phyloP scores from a whole-genome alignment of 306 rosid species.

The Cicer arietinum region DNA sequence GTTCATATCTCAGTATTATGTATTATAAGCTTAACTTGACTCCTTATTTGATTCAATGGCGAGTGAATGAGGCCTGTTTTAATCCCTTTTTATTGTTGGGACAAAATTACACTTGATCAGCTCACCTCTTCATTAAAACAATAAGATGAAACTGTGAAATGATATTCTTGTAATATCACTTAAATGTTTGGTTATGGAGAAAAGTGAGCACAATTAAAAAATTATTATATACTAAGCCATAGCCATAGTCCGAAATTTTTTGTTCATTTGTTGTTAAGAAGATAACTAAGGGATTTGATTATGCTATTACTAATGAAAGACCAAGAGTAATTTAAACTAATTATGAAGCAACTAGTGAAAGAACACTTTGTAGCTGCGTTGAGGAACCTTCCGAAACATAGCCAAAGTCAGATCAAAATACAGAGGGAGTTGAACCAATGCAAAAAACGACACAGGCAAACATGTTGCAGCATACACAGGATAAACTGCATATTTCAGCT shows the following conservation, averaged over 20 bases:
- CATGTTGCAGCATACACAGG: conserved; percentile 52
- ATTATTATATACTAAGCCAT: neutral
- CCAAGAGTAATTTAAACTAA: conserved; percentile 18
- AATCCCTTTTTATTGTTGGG: no score
- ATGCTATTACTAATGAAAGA: neutral
- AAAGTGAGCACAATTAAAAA: neutral
- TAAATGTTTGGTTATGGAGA: no score
- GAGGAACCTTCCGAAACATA: conserved; percentile 53
- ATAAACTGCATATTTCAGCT: conserved; percentile 44
- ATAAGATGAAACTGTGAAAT: no score
- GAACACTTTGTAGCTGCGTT: conserved; percentile 51
- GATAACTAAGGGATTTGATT: conserved; percentile 1
- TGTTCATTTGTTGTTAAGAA: neutral
- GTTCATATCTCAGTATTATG: neutral
- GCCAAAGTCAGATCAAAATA: conserved; percentile 50
- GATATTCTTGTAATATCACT: no score
- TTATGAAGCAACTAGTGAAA: neutral
- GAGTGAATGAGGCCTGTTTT: no score
- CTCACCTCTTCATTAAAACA: no score
- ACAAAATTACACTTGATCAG: no score
- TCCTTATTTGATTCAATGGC: no score
- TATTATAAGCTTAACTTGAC: no score
- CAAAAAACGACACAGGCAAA: conserved; percentile 56
- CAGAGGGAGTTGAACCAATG: conserved; percentile 54
- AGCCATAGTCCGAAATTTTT: neutral